These are phyloP conservation scores for Starmerella apis DNA, from an alignment of 805 yeast species.

Conservation along the genomic window DNA sequence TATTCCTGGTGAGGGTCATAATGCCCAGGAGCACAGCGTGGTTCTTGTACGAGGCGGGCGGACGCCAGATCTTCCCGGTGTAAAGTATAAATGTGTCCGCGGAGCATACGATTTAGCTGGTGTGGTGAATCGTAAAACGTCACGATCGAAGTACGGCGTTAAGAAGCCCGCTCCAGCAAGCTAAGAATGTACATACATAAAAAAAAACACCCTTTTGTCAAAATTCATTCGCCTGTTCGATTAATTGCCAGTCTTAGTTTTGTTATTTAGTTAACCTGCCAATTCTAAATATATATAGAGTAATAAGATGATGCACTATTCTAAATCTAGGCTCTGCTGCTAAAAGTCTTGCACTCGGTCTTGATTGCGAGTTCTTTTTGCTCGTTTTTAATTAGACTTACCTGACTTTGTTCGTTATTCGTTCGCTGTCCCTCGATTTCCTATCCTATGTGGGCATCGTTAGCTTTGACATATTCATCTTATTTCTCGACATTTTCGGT, in stretches of 20 bases:
- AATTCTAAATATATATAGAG: too few species aligned
- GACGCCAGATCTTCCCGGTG: conserved; percentile 97
- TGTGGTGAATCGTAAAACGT: conserved; percentile 81
- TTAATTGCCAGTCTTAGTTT: too few species aligned
- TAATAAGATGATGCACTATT: too few species aligned
- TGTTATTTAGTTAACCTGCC: too few species aligned
- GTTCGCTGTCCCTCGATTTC: too few species aligned
- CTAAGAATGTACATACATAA: conserved; percentile 5
- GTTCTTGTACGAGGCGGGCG: conserved; percentile 97
- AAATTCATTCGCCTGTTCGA: not conserved
- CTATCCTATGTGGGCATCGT: too few species aligned
- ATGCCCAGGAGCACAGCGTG: conserved; percentile 92
- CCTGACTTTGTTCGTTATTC: too few species aligned
- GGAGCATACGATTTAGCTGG: conserved; percentile 91
- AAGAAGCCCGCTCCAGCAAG: conserved; percentile 39
- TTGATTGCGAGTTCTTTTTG: too few species aligned
- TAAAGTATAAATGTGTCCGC: conserved; percentile 83
- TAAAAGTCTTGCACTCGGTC: too few species aligned
- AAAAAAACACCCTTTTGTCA: not conserved
- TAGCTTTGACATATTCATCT: too few species aligned
- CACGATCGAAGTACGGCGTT: conserved; percentile 89
- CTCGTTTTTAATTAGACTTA: too few species aligned
- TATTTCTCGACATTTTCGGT: not conserved
- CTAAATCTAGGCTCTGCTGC: too few species aligned
- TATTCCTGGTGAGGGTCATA: conserved; percentile 98